Percentiles rank a stretch among this genome's conserved stretches.
These are phyloP conservation scores for Apophysomyces elegans DNA, from an alignment of 371 early-diverging fungal species.

Conservation along the genomic window DNA sequence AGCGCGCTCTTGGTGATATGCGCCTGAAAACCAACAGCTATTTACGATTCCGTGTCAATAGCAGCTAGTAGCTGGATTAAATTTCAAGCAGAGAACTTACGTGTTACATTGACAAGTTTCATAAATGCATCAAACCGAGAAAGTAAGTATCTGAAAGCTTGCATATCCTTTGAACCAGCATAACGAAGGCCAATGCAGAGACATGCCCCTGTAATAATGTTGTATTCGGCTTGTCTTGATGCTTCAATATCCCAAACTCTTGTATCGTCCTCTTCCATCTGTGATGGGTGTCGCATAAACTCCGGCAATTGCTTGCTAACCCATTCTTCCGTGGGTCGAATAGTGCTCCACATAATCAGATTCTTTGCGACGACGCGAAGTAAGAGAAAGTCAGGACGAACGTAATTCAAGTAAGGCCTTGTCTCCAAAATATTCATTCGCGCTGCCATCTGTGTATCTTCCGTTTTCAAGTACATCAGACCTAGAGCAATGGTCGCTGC, in stretches of 20 bases:
- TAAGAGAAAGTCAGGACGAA: slow-evolving; percentile 75
- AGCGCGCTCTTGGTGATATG: slow-evolving; percentile 58
- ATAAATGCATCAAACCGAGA: slow-evolving; percentile 54
- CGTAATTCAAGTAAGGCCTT: slow-evolving; percentile 60
- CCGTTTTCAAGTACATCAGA: slow-evolving; percentile 81
- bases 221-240: slow-evolving; percentile 63
- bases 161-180: slow-evolving; percentile 74
- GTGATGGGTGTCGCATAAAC: slow-evolving; percentile 42
- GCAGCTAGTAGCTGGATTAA: not conserved
- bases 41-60: slow-evolving; percentile 13
- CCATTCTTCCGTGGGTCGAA: slow-evolving; percentile 66
- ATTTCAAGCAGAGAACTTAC: slow-evolving; percentile 25
- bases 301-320: slow-evolving; percentile 67
- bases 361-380: slow-evolving; percentile 68
- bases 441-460: slow-evolving; percentile 66
- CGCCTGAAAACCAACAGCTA: slow-evolving; percentile 56
- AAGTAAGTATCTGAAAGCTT: slow-evolving; percentile 57
- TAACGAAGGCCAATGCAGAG: slow-evolving; percentile 78
- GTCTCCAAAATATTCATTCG: slow-evolving; percentile 62
- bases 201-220: slow-evolving; percentile 79
- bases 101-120: slow-evolving; percentile 36
- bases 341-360: slow-evolving; percentile 76
- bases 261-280: not conserved
- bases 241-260: slow-evolving; percentile 38
- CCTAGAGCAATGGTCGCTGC: slow-evolving; percentile 85